Conservation (phyloP, 192 early-diverging fungal species). For the Diversispora epigaea region DNA sequence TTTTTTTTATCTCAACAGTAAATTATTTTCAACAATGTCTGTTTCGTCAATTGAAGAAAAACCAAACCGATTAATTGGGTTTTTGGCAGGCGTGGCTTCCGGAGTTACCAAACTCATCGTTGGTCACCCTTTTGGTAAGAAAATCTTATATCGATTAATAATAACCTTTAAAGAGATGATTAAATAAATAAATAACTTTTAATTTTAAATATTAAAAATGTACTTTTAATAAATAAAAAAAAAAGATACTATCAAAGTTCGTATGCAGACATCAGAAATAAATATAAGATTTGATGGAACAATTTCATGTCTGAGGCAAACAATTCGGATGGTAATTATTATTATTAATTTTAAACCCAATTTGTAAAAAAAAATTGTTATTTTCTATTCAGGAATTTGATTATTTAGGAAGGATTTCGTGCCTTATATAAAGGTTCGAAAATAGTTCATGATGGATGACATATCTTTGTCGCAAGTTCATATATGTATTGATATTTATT, state of each 20-base stretch:
- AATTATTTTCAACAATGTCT: no score
- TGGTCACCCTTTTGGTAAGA: slow-evolving; percentile 75
- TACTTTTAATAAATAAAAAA: not conserved
- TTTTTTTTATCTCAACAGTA: no score
- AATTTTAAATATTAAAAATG: not conserved
- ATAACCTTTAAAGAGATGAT: not conserved
- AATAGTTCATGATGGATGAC: not conserved
- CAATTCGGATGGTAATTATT: slow-evolving; percentile 42
- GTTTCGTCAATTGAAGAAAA: slow-evolving; percentile 30
- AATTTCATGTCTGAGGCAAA: slow-evolving; percentile 65
- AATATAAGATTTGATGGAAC: slow-evolving; percentile 73
- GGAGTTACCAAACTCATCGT: slow-evolving; percentile 77
- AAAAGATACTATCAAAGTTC: slow-evolving; percentile 76
- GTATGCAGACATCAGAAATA: slow-evolving; percentile 69
- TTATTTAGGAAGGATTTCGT: slow-evolving; percentile 58
- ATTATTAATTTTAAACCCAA: not conserved
- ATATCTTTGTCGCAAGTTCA: not conserved
- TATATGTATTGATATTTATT: not conserved
- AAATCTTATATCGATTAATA: not conserved
- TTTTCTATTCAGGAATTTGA: slow-evolving; percentile 26
- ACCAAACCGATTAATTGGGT: slow-evolving; percentile 61
- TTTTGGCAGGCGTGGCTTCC: slow-evolving; percentile 68
- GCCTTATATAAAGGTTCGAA: slow-evolving; percentile 79
- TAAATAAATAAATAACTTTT: not conserved
- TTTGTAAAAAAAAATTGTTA: not conserved